A percentile compares a stretch with the other conserved stretches of the same genome.
Evolutionary conservation across 2,329 filamentous ascomycete species (phyloP).

Genomic region (Ceratocystis ficicola): DNA sequence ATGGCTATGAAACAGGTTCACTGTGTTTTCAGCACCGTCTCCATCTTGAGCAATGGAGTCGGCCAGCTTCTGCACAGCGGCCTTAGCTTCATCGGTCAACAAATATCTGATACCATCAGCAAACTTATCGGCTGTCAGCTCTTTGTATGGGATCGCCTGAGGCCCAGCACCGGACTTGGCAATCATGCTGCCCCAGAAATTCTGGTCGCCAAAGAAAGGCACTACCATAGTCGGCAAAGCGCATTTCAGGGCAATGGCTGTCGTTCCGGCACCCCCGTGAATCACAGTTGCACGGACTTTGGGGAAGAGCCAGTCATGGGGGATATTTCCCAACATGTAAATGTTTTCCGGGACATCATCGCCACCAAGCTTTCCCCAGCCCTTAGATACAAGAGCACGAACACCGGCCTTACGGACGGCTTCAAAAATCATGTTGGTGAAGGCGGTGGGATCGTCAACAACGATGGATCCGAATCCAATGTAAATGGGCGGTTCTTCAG

Average conservation of each 20-base stretch:
- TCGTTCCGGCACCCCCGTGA: constrained; percentile 68
- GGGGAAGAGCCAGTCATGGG: constrained; percentile 67
- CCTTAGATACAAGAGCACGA: constrained; percentile 59
- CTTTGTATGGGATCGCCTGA: constrained; percentile 55
- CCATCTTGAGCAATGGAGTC: constrained; percentile 49
- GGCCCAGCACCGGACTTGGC: constrained; percentile 52
- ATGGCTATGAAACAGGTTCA: constrained; percentile 52
- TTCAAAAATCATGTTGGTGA: constrained; percentile 60
- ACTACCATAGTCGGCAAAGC: constrained; percentile 64
- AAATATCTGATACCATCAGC: constrained; percentile 60
- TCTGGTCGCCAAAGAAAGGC: constrained; percentile 69
- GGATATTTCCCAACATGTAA: constrained; percentile 61
- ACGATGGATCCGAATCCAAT: constrained; percentile 69
- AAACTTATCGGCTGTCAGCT: constrained; percentile 49
- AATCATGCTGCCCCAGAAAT: constrained; percentile 66
- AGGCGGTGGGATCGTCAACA: constrained; percentile 55
- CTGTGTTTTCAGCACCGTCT: constrained; percentile 58
- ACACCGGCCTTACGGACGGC: constrained; percentile 54
- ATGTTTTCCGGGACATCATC: constrained; percentile 49
- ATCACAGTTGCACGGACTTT: constrained; percentile 55
- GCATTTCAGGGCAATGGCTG: constrained; percentile 59
- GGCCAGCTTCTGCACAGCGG: constrained; percentile 48
- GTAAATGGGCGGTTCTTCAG: constrained; percentile 49
- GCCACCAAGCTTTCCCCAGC: constrained; percentile 60
- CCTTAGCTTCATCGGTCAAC: constrained; percentile 47